A percentile compares a stretch with the other conserved stretches of the same genome.
Evolutionary conservation across 192 early-diverging fungal species (phyloP).

Genomic region (Backusella westeae): DNA sequence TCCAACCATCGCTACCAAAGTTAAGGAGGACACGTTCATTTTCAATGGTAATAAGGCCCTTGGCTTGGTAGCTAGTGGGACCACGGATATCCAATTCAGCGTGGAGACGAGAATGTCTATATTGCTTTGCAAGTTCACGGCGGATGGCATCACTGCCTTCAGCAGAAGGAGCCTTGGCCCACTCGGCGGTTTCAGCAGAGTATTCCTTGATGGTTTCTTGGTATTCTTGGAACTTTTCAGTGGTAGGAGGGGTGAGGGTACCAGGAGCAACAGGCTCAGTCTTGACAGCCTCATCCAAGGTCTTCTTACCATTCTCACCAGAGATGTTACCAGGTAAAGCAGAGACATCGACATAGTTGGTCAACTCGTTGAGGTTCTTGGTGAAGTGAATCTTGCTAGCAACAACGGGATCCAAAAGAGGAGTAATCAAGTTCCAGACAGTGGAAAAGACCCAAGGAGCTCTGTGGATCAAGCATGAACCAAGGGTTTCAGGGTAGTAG

Average conservation of each 20-base stretch:
- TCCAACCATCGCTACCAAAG: slow-evolving; percentile 3
- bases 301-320: slow-evolving; percentile 33
- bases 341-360: slow-evolving; percentile 56
- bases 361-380: slow-evolving; percentile 57
- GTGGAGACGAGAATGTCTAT: slow-evolving; percentile 20
- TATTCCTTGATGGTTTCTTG: slow-evolving; percentile 7
- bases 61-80: slow-evolving; percentile 17
- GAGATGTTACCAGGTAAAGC: slow-evolving; percentile 60
- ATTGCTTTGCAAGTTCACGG: slow-evolving; percentile 16
- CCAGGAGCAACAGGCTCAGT: not conserved
- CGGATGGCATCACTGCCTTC: not conserved
- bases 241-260: not conserved
- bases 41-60: slow-evolving; percentile 8
- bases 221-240: slow-evolving; percentile 8
- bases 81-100: slow-evolving; percentile 18
- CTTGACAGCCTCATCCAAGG: slow-evolving; percentile 4
- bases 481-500: slow-evolving; percentile 91
- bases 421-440: slow-evolving; percentile 81
- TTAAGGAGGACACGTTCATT: slow-evolving; percentile 3
- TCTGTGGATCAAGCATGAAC: slow-evolving; percentile 76
- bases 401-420: slow-evolving; percentile 90
- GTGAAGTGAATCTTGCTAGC: slow-evolving; percentile 84
- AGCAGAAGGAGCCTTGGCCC: slow-evolving; percentile 4
- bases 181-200: not conserved
- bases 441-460: slow-evolving; percentile 88